These are phyloP conservation scores for Trypanosoma melophagium DNA, from an alignment of 208 protist species.

Conservation along the genomic window DNA sequence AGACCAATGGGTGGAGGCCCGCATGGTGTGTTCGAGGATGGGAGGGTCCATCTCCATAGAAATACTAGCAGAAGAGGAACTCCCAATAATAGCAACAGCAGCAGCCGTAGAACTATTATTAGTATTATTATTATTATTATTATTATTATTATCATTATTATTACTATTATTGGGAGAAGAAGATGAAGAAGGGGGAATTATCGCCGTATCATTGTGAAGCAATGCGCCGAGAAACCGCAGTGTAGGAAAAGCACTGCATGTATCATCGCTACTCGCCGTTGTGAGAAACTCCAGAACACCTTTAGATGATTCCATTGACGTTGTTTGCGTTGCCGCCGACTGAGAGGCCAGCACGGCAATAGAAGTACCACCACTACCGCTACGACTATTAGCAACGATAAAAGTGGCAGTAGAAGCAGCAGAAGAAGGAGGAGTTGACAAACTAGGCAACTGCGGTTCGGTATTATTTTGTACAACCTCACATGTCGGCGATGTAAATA, in stretches of 20 bases:
- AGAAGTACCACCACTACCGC: slow-evolving; percentile 1
- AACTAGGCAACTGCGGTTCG: too few species aligned
- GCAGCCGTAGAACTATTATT: too few species aligned
- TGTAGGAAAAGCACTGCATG: slow-evolving; percentile 18
- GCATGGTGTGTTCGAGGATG: neutral
- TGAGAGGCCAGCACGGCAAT: too few species aligned
- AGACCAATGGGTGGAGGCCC: neutral
- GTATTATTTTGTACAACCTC: too few species aligned
- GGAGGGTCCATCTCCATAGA: neutral
- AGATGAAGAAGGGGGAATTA: too few species aligned
- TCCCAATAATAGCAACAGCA: too few species aligned
- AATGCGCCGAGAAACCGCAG: slow-evolving; percentile 22
- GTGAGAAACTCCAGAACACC: slow-evolving; percentile 38
- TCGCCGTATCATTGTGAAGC: slow-evolving; percentile 2
- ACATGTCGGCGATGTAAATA: too few species aligned
- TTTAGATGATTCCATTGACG: neutral
- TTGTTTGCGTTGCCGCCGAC: too few species aligned
- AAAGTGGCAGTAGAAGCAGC: too few species aligned
- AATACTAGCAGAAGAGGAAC: too few species aligned
- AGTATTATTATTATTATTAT: neutral
- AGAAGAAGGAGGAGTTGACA: too few species aligned
- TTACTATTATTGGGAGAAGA: neutral
- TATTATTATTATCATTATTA: neutral
- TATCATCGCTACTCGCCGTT: neutral
- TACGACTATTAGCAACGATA: slow-evolving; percentile 1